phyloP scores from a whole-genome alignment of 805 yeast species.

The Wickerhamiella spandovensis region DNA sequence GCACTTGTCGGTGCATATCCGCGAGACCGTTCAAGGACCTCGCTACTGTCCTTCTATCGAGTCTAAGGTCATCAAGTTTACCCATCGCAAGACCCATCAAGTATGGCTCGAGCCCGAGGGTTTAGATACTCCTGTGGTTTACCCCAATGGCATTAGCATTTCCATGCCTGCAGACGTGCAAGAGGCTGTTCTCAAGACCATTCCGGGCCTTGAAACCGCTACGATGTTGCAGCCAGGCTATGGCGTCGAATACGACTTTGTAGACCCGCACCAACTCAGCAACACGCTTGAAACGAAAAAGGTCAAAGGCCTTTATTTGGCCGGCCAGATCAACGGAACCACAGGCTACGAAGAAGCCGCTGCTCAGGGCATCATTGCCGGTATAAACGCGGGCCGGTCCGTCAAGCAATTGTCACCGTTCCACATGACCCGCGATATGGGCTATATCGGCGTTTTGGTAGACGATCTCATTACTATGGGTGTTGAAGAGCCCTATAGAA shows the following conservation, averaged over 20 bases:
- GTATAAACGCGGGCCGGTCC: slow-evolving; percentile 79
- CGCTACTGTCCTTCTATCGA: slow-evolving; percentile 96
- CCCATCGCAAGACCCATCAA: slow-evolving; percentile 61
- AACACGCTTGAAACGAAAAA: slow-evolving; percentile 70
- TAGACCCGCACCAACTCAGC: slow-evolving; percentile 80
- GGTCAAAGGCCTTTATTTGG: slow-evolving; percentile 66
- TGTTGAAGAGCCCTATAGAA: slow-evolving; percentile 91
- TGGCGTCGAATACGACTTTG: slow-evolving; percentile 97
- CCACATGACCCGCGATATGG: slow-evolving; percentile 59
- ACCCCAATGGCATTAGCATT: slow-evolving; percentile 92
- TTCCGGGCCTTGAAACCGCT: slow-evolving; percentile 82
- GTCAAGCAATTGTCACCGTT: slow-evolving; percentile 32
- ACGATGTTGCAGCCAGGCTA: slow-evolving; percentile 90
- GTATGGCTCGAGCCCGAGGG: slow-evolving; percentile 98
- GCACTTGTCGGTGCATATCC: slow-evolving; percentile 74
- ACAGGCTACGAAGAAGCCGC: slow-evolving; percentile 99
- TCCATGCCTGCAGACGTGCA: slow-evolving; percentile 96
- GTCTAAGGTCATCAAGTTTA: slow-evolving; percentile 68
- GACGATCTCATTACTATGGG: slow-evolving; percentile 94
- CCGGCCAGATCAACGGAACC: slow-evolving; percentile 97
- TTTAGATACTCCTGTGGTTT: slow-evolving; percentile 67
- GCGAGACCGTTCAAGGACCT: slow-evolving; percentile 93
- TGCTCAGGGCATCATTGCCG: slow-evolving; percentile 91
- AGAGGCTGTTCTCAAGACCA: slow-evolving; percentile 52
- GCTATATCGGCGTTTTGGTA: slow-evolving; percentile 81